Percentiles rank a stretch among this genome's conserved stretches.
phyloP scores from a whole-genome alignment of 306 rosid genomes.

The Sindora glabra region DNA sequence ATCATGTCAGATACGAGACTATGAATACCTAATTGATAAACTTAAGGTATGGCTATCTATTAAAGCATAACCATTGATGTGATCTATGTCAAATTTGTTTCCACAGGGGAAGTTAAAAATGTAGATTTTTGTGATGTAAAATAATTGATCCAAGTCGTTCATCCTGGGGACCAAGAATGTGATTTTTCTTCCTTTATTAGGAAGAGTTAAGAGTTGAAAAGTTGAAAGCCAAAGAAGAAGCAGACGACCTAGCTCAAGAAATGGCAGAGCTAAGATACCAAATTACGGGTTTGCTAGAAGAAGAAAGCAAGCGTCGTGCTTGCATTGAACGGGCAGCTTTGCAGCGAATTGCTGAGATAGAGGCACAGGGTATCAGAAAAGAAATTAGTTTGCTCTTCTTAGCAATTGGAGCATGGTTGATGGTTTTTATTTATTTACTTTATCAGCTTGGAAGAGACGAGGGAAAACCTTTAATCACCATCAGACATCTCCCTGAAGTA shows the following conservation, averaged over 20 bases:
- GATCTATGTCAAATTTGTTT: slow-evolving; percentile 1
- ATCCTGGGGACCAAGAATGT: slow-evolving; percentile 3
- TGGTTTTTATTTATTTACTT: not conserved
- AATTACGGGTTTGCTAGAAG: slow-evolving; percentile 76
- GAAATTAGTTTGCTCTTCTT: not conserved
- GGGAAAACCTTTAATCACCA: slow-evolving; percentile 22
- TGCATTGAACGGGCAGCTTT: slow-evolving; percentile 82
- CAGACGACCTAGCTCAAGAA: slow-evolving; percentile 91
- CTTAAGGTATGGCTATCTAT: slow-evolving; percentile 51
- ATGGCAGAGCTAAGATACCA: slow-evolving; percentile 94
- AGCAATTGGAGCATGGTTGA: not conserved
- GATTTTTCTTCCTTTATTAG: slow-evolving; percentile 33
- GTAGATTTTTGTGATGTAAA: not conserved
- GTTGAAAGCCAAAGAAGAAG: slow-evolving; percentile 82
- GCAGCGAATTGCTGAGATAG: slow-evolving; percentile 80
- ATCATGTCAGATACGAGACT: slow-evolving; percentile 46
- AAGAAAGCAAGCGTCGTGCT: slow-evolving; percentile 85
- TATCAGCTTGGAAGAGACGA: slow-evolving; percentile 45
- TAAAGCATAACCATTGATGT: slow-evolving; percentile 4
- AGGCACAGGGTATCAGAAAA: slow-evolving; percentile 61
- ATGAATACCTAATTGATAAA: slow-evolving; percentile 62
- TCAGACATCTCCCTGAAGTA: slow-evolving; percentile 23
- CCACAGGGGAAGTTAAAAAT: not conserved
- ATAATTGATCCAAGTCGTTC: not conserved
- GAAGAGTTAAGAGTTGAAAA: slow-evolving; percentile 71